phyloP scores from a whole-genome alignment of 768 basidiomycete species.

The Boletus rex-veris region DNA sequence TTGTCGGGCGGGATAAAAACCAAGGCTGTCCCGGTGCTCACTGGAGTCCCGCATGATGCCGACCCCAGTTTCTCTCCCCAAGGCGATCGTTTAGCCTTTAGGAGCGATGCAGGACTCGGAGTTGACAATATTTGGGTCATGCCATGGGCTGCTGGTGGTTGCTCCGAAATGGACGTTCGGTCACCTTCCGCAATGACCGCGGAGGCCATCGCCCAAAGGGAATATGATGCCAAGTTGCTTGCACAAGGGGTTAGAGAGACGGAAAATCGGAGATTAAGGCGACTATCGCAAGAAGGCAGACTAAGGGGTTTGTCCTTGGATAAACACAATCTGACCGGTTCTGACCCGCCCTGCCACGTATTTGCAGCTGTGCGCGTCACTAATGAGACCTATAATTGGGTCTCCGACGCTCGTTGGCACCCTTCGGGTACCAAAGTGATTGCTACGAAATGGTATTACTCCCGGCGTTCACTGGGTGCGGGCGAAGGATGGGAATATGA shows the following conservation, averaged over 20 bases:
- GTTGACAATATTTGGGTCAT: constrained; percentile 74
- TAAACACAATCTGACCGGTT: not conserved
- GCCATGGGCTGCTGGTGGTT: constrained; percentile 54
- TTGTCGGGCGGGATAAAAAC: constrained; percentile 23
- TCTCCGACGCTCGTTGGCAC: constrained; percentile 69
- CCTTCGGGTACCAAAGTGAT: constrained; percentile 58
- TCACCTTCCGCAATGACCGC: constrained; percentile 33
- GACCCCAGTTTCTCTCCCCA: constrained; percentile 72
- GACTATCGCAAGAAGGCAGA: constrained; percentile 59
- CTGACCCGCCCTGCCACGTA: constrained; percentile 5
- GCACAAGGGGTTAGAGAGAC: constrained; percentile 51
- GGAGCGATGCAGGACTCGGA: constrained; percentile 69
- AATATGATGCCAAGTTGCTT: constrained; percentile 46
- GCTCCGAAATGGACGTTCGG: constrained; percentile 55
- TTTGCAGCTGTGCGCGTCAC: constrained; percentile 47
- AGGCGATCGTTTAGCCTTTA: constrained; percentile 62
- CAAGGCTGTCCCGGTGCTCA: constrained; percentile 55
- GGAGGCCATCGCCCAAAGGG: constrained; percentile 35
- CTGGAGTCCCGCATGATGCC: constrained; percentile 65
- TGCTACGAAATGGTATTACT: constrained; percentile 80
- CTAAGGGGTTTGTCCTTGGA: constrained; percentile 34
- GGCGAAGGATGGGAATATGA: constrained; percentile 72
- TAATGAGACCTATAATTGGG: constrained; percentile 72
- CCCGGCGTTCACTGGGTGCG: constrained; percentile 58
- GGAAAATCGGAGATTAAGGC: constrained; percentile 39